These are phyloP conservation scores for Fomes fomentarius DNA, from an alignment of 1,284 basidiomycete genomes.

Conservation along the genomic window DNA sequence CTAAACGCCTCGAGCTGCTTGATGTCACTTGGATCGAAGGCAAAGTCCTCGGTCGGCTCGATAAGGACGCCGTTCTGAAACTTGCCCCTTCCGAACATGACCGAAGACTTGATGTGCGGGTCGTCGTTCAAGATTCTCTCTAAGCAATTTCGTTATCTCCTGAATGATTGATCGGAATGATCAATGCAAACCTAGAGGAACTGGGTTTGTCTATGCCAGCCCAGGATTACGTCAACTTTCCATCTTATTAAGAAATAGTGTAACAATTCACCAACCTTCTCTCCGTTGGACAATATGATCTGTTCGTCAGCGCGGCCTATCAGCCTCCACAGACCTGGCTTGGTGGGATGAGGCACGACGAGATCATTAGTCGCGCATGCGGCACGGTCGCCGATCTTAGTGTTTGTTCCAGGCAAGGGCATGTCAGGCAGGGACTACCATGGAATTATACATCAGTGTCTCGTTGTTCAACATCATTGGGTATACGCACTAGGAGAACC, in stretches of 20 bases:
- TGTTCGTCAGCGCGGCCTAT: slow-evolving; percentile 6
- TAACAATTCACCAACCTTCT: background rate
- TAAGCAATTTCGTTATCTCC: slow-evolving; percentile 9
- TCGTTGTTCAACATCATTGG: background rate
- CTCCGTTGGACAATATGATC: background rate
- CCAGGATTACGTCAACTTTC: background rate
- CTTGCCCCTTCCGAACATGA: slow-evolving; percentile 44
- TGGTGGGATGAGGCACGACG: slow-evolving; percentile 1
- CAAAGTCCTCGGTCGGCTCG: slow-evolving; percentile 36
- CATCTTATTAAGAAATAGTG: too few species aligned
- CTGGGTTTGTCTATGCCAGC: slow-evolving; percentile 9
- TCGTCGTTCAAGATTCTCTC: slow-evolving; percentile 43
- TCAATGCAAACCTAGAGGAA: slow-evolving; percentile 3
- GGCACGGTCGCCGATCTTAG: background rate
- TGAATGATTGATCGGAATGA: background rate
- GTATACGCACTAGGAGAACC: slow-evolving; percentile 4
- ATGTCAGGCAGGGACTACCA: background rate
- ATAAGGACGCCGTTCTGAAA: slow-evolving; percentile 47
- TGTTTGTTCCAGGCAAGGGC: background rate
- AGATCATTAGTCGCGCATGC: slow-evolving; percentile 7
- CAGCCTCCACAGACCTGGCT: slow-evolving; percentile 1
- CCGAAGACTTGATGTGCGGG: slow-evolving; percentile 33
- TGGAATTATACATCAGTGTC: background rate
- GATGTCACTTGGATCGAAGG: slow-evolving; percentile 36
- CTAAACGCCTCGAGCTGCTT: slow-evolving; percentile 34